Evolutionary conservation across 2,329 filamentous ascomycete genomes (phyloP).

Genomic region (Phialophora expanda): DNA sequence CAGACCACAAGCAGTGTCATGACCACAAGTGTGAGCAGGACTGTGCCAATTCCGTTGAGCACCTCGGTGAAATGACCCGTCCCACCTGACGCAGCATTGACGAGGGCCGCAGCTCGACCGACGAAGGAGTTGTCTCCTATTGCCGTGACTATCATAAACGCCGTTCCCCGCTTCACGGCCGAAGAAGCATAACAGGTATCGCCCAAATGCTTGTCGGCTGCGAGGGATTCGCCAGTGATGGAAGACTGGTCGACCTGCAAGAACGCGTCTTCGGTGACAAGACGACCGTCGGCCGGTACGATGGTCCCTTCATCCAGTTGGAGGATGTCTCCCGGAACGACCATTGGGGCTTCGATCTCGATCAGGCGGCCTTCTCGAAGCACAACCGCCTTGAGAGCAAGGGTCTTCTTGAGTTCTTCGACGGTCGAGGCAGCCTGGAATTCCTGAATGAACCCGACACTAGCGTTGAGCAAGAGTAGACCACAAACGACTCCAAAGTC

Average conservation of each 20-base stretch:
- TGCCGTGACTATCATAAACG: constrained; percentile 78
- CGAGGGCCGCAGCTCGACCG: constrained; percentile 83
- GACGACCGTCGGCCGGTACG: constrained; percentile 84
- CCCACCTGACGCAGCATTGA: constrained; percentile 74
- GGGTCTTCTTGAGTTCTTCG: constrained; percentile 87
- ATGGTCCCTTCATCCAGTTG: constrained; percentile 91
- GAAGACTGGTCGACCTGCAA: constrained; percentile 90
- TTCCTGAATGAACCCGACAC: constrained; percentile 86
- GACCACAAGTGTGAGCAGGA: constrained; percentile 79
- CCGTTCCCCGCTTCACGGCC: constrained; percentile 87
- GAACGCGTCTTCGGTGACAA: constrained; percentile 82
- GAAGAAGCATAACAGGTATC: constrained; percentile 86
- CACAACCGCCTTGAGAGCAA: constrained; percentile 85
- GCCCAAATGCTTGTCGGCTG: constrained; percentile 83
- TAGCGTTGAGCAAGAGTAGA: constrained; percentile 80
- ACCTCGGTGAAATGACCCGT: constrained; percentile 90
- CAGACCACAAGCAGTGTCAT: constrained; percentile 81
- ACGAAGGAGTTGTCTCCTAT: constrained; percentile 92
- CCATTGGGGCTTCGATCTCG: constrained; percentile 80
- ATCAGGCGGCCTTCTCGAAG: constrained; percentile 78
- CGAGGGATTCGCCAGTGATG: constrained; percentile 89
- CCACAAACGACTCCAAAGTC: constrained; percentile 91
- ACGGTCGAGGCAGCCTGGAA: constrained; percentile 89
- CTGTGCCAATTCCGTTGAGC: constrained; percentile 81
- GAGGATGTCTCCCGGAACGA: constrained; percentile 88